Base-by-base conservation (phyloP, 139 green algal genomes). In the Asterochloris sp. region DNA sequence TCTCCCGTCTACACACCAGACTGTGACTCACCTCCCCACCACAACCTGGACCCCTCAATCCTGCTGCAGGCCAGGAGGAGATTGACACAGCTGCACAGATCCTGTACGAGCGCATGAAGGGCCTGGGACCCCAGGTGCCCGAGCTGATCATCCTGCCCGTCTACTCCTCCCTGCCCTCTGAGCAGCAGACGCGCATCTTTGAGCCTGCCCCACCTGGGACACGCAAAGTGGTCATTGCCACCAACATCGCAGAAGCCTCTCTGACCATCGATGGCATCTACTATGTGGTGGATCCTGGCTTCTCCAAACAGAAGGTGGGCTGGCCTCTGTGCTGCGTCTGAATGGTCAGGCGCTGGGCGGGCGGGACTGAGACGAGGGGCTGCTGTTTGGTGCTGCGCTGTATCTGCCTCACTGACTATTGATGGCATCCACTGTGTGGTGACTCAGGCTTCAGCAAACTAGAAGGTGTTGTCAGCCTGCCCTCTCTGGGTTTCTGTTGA, bases 231-330 rank as follows among this genome's bases (percentile, higher is more conserved):
- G 95, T 99, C 23, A 94, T 99, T 74, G 96, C 97, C 69, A 99
- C 97, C 87, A 99, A 99, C 92, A 99, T 99, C 78, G 97, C 97
- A 0, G 97, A 99, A 86, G 95, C 97, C 19, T 97, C 90, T 0
- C 91, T 99, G 24, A 99, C 97, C 64, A 99, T 99, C 74, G 97
- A 99, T 83, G 97, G 97, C 83, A 98, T 99, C 88, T 98, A 98
- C 86, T 99, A 98, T 82, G 96, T 99, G 1, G 93, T 99, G 15
- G 96, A 99, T 85, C 91, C 91, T 17, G 94, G 95, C 62, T 91
- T 94, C 80, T 83, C 84, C 80, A 90, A 91, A 78, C 89, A 92
- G 76, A 92, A 97, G 87, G 38, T 54, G 38, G 38, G 38, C 38
- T 54, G 38, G 38, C 38, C 38, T 54, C 38, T 54, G 38, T n/a